Evolutionary conservation across 208 protist genomes (phyloP), one percentile per base, ranked within the genome.

Genomic region (Phytomonas francai): DNA sequence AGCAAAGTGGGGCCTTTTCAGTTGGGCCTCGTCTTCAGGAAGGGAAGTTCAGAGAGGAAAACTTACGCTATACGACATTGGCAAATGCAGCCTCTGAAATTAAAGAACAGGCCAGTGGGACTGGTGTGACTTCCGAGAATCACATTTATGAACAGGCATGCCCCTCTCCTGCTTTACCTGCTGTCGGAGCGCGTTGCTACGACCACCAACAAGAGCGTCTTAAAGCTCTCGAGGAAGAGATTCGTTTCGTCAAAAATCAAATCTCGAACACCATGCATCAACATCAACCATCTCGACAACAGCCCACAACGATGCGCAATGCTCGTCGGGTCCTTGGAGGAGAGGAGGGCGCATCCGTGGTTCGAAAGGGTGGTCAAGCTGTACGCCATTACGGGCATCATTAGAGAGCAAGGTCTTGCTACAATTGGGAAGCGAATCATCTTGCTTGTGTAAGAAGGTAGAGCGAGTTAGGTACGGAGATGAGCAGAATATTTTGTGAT

Each of bases 311-410:
- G 45, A 54, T 19, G 19, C 45, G 51, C 39, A 61, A 30, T 34
- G 42, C 63, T 5, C 49, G 42, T 42, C 58, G 65, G 65, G 57
- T 54, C 16, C 45, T 56, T 22, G 30, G 32, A 32, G 45, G 16
- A 5, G 36, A 63, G 12, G 45, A 72, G n/a, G 57, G 36, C 14
- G 70, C 33, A 27, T 61, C 76, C 28, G 71, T 92, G 27, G 71
- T 92, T 27, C 83, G 79, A 14, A 74, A 75, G 28, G 87, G 87
- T 22, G 68, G 54, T 30, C 67, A 76, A 27, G 79, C 78, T 29
- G 87, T 92, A 27, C 83, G 87, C 27, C 87, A 93, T 57, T 89
- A 93, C 67, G 87, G 87, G 51, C 27, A 70, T 3, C 19, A 56
- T 51, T 25, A 29, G 25, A 25, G 19, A 54, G 5, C 11, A 25